Evolutionary conservation across 768 basidiomycete genomes (phyloP).

Genomic region (Pleurotus sapidus): DNA sequence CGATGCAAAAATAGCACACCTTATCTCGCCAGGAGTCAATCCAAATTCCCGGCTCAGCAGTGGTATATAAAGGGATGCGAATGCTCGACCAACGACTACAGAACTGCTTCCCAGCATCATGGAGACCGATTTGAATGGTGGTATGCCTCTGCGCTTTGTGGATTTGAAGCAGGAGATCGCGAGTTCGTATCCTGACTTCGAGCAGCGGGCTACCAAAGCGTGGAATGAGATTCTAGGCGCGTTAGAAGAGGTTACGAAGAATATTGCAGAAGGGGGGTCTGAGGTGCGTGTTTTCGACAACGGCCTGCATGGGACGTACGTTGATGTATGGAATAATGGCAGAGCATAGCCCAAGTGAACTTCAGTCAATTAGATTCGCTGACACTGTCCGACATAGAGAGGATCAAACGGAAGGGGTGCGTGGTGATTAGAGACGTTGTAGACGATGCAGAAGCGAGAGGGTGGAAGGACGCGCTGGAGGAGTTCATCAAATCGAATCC

Average conservation of each 20-base stretch:
- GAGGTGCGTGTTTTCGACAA: conserved; percentile 34
- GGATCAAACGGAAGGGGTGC: conserved; percentile 45
- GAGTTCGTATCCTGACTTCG: conserved; percentile 46
- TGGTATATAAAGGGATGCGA: not conserved
- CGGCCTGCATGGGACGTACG: not conserved
- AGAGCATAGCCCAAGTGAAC: conserved; percentile 48
- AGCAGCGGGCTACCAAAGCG: conserved; percentile 44
- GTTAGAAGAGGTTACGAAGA: conserved; percentile 41
- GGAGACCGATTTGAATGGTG: conserved; percentile 4
- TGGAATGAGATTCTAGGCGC: conserved; percentile 59
- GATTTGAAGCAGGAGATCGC: conserved; percentile 61
- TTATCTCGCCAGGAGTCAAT: not conserved
- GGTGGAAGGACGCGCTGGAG: conserved; percentile 48
- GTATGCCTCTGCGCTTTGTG: conserved; percentile 47
- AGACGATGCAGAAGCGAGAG: conserved; percentile 37
- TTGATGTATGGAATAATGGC: not conserved
- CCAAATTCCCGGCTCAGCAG: not conserved
- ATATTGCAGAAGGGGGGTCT: conserved; percentile 44
- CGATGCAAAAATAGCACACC: not conserved
- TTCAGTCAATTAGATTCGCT: conserved; percentile 44
- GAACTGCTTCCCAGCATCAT: not conserved
- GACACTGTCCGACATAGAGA: conserved; percentile 31
- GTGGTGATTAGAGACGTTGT: conserved; percentile 53
- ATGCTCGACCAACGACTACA: too few relatives aligned
- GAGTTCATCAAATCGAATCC: conserved; percentile 50